Percentiles rank a stretch among this genome's conserved stretches.
phyloP scores from a whole-genome alignment of 345 rosid species.

The Salix dunnii region DNA sequence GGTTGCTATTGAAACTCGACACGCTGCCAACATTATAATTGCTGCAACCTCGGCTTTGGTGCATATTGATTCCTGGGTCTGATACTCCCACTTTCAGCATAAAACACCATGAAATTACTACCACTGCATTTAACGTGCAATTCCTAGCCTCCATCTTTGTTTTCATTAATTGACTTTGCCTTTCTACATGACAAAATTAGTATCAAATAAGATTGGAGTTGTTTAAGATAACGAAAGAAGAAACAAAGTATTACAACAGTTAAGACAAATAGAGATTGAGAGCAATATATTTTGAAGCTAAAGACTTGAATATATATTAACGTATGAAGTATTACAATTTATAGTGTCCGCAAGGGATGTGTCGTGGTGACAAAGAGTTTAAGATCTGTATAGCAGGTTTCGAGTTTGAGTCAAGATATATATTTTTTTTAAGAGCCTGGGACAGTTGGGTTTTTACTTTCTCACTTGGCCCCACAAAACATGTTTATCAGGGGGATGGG shows the following conservation, averaged over 20 bases:
- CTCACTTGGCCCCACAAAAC: too few relatives aligned
- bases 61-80: slow-evolving; percentile 20
- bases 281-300: not conserved
- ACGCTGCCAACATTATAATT: slow-evolving; percentile 26
- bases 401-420: too few relatives aligned
- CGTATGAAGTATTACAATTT: not conserved
- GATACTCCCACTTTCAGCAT: slow-evolving; percentile 1
- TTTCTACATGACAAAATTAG: too few relatives aligned
- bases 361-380: too few relatives aligned
- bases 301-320: not conserved
- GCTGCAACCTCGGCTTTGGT: slow-evolving; percentile 42
- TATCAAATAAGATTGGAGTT: too few relatives aligned
- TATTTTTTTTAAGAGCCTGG: too few relatives aligned
- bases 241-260: not conserved
- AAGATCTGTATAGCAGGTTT: too few relatives aligned
- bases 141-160: not conserved
- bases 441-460: too few relatives aligned
- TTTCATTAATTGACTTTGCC: too few relatives aligned
- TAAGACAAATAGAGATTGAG: not conserved
- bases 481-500: too few relatives aligned
- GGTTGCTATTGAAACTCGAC: slow-evolving; percentile 27
- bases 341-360: too few relatives aligned
- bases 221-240: not conserved
- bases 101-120: not conserved
- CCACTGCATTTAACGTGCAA: too few relatives aligned